Evolutionary conservation across 2,329 filamentous ascomycete species (phyloP), one percentile per base, ranked within the genome.

Genomic region (Penicillium expansum): DNA sequence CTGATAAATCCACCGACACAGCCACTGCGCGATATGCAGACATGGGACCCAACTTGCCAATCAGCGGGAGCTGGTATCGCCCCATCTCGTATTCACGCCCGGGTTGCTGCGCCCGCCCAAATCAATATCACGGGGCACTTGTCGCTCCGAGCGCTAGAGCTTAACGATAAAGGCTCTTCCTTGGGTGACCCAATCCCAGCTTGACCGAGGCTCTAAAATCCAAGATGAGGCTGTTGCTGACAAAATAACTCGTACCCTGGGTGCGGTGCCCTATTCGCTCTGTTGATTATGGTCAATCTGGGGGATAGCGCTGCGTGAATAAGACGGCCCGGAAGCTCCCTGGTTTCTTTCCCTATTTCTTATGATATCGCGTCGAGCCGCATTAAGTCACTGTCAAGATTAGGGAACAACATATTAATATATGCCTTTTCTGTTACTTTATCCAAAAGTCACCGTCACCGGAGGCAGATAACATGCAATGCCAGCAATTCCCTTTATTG

Each of bases 171-270:
- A 33, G 18, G 37, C 27, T 39, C 4, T 29, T 4, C 29, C 13
- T 30, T 10, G 8, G 2, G 14, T 5, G 18, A 33, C n/a, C 53
- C 55, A 61, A 56, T 59, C 48, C 24, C 41, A 47, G 42, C 33
- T 22, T 35, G n/a, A 42, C 44, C 41, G 57, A 53, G 50, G 52
- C 35, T 44, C 11, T 30, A 29, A 20, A 38, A 13, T 18, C n/a
- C 32, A 8, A 42, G 35, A 63, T 62, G 62, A 63, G 62, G 61
- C 61, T 64, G 35, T 48, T 58, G 61, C 62, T 63, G 59, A 65
- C 61, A 32, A 62, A 50, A 20, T 18, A 38, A 7, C 32, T 27
- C 45, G 32, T 43, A 37, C 8, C 37, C 48, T 43, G 49, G 45
- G 43, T 27, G 24, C 41, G 35, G 54, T n/a, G 43, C 52, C 24